Evolutionary conservation across 2,329 filamentous ascomycete genomes (phyloP), one percentile per base, ranked within the genome.

Genomic region (Ophiocordyceps unilateralis): DNA sequence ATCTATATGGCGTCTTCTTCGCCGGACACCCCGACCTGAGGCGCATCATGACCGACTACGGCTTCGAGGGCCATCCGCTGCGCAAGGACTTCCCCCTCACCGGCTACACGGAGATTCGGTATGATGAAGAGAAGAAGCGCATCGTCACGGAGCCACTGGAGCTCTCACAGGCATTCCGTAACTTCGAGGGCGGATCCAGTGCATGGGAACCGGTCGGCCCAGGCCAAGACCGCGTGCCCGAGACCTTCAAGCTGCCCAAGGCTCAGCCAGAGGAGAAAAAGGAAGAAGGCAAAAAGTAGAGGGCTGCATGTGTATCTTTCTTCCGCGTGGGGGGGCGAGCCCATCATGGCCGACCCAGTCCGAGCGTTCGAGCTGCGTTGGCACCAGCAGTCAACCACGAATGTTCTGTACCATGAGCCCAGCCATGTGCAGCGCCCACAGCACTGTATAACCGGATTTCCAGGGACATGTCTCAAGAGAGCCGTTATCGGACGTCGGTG

Each of bases 101-200:
- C 2, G 91, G 91, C 40, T 98, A 98, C 70, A 98, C 91, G 28
- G 93, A 98, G 69, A 82, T 98, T 52, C 76, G 91, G 58, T 98
- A 93, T 59, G 91, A 98, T 53, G 91, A 98, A 68, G 93, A 98
- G 74, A 98, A 95, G 83, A 98, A 98, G 78, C 78, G 91, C 48
- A 95, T 98, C 59, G 89, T 98, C 47, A 89, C 93, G 26, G 93
- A 98, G 72, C 91, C 93, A 36, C 72, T 98, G 41, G 91, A 98
- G 70, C 75, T 98, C 64, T 96, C 91, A 14, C 91, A 98, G 66
- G 91, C 93, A 8, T 98, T 93, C 78, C 80, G 91, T 54, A 96
- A 98, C 69, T 98, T 98, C 58, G 88, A 95, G 67, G 87, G 88
- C 47, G 86, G 87, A 44, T 78, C 78, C 40, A 78, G 79, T 50